Evolutionary conservation across 2,329 filamentous ascomycete species (phyloP).

Genomic region (Cytospora schulzeri): DNA sequence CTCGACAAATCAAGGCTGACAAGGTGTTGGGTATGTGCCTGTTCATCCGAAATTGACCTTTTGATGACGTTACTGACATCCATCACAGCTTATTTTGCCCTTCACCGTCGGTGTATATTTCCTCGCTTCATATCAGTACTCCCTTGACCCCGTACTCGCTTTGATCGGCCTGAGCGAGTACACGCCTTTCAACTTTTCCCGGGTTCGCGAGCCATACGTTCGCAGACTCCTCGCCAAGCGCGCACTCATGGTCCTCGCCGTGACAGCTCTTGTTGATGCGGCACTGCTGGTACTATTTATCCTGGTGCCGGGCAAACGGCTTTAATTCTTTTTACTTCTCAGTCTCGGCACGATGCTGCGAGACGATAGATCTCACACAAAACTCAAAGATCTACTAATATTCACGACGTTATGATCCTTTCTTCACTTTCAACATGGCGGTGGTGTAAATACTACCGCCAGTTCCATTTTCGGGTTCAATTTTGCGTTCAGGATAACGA

Average conservation of each 20-base stretch:
- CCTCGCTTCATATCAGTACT: conserved; percentile 91
- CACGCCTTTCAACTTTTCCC: conserved; percentile 88
- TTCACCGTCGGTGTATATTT: conserved; percentile 91
- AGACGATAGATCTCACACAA: background rate
- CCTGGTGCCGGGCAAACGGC: conserved; percentile 84
- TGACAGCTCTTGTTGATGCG: conserved; percentile 76
- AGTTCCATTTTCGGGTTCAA: conserved; percentile 12
- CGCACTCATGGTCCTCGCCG: conserved; percentile 75
- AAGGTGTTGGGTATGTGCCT: conserved; percentile 76
- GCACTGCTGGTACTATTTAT: conserved; percentile 90
- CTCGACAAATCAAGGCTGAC: conserved; percentile 73
- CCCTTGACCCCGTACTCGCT: conserved; percentile 87
- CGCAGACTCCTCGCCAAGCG: conserved; percentile 82
- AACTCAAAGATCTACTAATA: background rate
- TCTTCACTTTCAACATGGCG: background rate
- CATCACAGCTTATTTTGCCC: conserved; percentile 70
- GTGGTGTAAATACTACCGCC: background rate
- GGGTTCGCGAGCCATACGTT: conserved; percentile 88
- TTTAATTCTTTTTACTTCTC: conserved; percentile 48
- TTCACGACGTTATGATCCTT: conserved; percentile 18
- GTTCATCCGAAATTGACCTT: background rate
- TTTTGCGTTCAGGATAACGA: conserved; percentile 25
- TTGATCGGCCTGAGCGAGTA: conserved; percentile 93
- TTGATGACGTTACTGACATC: conserved; percentile 24
- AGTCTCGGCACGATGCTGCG: background rate